A percentile compares a stretch with the other conserved stretches of the same genome.
These are phyloP conservation scores for Gnomoniopsis sp. DNA, from an alignment of 2,329 filamentous ascomycete genomes.

Conservation along the genomic window DNA sequence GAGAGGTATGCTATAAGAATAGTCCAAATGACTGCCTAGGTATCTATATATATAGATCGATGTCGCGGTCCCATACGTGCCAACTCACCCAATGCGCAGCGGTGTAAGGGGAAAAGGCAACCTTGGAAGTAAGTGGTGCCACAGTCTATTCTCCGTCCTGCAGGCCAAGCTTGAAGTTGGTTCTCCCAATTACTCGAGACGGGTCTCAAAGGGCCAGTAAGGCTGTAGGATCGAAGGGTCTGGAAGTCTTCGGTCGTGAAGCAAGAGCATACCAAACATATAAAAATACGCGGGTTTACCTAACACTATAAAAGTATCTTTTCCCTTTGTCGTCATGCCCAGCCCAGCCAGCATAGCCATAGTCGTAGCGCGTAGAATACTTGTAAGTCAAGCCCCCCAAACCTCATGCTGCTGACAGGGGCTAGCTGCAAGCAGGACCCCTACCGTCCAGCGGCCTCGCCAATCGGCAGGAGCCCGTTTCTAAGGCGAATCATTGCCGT, in stretches of 20 bases:
- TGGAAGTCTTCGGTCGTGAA: too few species aligned
- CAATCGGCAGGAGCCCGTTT: slow-evolving; percentile 11
- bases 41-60: not conserved
- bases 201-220: too few species aligned
- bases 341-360: not conserved
- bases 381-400: not conserved
- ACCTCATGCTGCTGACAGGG: too few species aligned
- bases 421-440: not conserved
- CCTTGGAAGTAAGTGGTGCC: not conserved
- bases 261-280: too few species aligned
- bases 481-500: not conserved
- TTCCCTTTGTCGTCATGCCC: too few species aligned
- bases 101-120: not conserved
- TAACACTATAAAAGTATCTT: too few species aligned
- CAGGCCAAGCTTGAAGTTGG: not conserved
- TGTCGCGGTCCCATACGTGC: not conserved
- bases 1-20: not conserved
- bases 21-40: too few species aligned
- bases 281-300: too few species aligned
- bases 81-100: not conserved
- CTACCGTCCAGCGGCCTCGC: not conserved
- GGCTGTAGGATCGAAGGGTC: too few species aligned
- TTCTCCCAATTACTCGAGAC: too few species aligned
- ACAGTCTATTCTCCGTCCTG: not conserved
- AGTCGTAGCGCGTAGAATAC: too few species aligned